Conservation (phyloP, 2,329 filamentous ascomycete species). For the Clonostachys solani region DNA sequence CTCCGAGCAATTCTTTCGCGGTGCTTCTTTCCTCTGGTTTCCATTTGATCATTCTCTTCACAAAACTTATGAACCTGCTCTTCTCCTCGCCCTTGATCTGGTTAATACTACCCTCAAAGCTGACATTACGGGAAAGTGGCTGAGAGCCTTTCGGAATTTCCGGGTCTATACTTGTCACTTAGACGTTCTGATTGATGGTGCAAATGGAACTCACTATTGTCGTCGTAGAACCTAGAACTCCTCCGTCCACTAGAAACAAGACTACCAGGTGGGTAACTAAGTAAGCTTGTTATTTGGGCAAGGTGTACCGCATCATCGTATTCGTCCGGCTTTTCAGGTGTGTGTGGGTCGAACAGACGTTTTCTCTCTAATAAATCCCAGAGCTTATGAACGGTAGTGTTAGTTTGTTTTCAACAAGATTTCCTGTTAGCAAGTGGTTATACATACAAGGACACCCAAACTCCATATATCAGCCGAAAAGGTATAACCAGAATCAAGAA, state of each 20-base stretch:
- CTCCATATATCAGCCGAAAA: slow-evolving; percentile 14
- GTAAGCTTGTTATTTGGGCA: no score
- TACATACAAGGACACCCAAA: slow-evolving; percentile 11
- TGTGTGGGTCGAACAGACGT: background rate
- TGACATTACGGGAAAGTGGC: background rate
- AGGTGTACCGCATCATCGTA: background rate
- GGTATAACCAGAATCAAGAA: slow-evolving; percentile 10
- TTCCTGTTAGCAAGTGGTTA: background rate
- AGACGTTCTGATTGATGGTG: no score
- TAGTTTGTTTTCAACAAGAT: background rate
- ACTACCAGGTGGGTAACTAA: no score
- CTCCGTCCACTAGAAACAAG: no score
- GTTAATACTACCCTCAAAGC: background rate
- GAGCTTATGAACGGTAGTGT: background rate
- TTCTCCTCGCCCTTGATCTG: background rate
- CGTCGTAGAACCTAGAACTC: no score
- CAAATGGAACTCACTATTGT: no score
- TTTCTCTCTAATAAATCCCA: background rate
- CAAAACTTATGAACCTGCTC: background rate
- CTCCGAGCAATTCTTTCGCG: background rate
- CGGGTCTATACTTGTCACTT: no score
- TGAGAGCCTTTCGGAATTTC: background rate
- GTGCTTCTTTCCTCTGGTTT: slow-evolving; percentile 1
- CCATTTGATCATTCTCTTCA: background rate
- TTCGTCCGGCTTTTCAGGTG: background rate